phyloP scores from a whole-genome alignment of 805 yeast genomes.

The Candida oleophila region DNA sequence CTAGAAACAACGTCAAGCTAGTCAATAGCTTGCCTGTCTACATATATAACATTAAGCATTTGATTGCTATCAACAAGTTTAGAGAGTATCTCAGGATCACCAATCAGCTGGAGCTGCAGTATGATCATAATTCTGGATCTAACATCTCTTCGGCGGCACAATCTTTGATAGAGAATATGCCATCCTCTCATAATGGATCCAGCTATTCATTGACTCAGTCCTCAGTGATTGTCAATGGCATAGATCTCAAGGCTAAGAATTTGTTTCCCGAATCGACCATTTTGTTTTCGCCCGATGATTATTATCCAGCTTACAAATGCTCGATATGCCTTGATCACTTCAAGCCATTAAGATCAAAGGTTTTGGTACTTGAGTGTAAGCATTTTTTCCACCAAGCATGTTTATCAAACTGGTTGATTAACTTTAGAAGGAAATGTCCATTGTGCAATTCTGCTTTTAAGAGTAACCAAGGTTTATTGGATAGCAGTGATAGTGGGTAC shows the following conservation, averaged over 20 bases:
- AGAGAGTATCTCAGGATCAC: slow-evolving; percentile 32
- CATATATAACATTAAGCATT: slow-evolving; percentile 34
- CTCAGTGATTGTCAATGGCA: slow-evolving; percentile 39
- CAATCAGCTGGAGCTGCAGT: slow-evolving; percentile 20
- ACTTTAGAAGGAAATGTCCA: slow-evolving; percentile 55
- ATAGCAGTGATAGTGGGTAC: slow-evolving; percentile 13
- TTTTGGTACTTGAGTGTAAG: slow-evolving; percentile 56
- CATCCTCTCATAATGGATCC: background rate
- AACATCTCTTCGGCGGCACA: background rate
- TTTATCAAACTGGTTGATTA: slow-evolving; percentile 58
- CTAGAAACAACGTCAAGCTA: slow-evolving; percentile 26
- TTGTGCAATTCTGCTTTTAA: slow-evolving; percentile 44
- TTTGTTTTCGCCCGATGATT: slow-evolving; percentile 29
- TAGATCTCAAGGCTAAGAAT: slow-evolving; percentile 22
- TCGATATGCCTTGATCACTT: slow-evolving; percentile 60
- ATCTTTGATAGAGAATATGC: background rate
- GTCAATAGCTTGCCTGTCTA: slow-evolving; percentile 39
- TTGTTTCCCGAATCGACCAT: slow-evolving; percentile 14
- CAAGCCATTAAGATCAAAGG: slow-evolving; percentile 43
- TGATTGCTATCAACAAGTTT: slow-evolving; percentile 25
- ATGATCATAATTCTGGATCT: slow-evolving; percentile 1
- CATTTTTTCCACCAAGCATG: slow-evolving; percentile 62
- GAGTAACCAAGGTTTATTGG: slow-evolving; percentile 13
- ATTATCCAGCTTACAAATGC: slow-evolving; percentile 51
- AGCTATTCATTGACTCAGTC: slow-evolving; percentile 4